A percentile compares a stretch with the other conserved stretches of the same genome.
Conservation (phyloP, 345 rosid species). For the Syzygium grande region DNA sequence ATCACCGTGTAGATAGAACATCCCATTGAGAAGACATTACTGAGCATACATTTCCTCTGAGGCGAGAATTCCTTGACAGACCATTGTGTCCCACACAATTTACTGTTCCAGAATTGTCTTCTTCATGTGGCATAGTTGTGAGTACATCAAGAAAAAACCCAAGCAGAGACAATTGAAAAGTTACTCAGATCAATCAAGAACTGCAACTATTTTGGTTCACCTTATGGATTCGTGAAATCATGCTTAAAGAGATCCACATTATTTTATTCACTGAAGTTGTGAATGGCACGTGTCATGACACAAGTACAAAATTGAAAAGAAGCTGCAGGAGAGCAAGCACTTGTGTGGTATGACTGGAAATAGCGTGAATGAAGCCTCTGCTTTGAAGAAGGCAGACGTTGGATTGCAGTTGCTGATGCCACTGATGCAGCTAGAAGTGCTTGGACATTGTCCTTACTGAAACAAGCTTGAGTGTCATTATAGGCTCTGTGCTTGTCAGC, state of each 20-base stretch:
- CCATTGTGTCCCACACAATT: too few relatives aligned
- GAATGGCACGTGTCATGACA: conserved; percentile 32
- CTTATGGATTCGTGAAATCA: neutral
- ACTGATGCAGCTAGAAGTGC: conserved; percentile 89
- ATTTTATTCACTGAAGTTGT: neutral
- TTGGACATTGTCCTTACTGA: conserved; percentile 92
- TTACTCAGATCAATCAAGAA: too few relatives aligned
- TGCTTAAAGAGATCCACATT: neutral
- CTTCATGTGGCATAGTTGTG: too few relatives aligned
- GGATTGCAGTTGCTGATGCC: conserved; percentile 89
- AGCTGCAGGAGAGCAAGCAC: conserved; percentile 77
- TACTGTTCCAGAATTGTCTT: too few relatives aligned
- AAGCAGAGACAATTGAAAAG: too few relatives aligned
- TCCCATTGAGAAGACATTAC: too few relatives aligned
- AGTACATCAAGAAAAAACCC: too few relatives aligned
- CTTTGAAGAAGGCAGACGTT: conserved; percentile 81
- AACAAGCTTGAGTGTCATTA: conserved; percentile 78
- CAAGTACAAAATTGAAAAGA: conserved; percentile 78
- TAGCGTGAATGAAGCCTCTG: conserved; percentile 91
- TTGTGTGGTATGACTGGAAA: conserved; percentile 91
- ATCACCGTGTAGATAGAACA: too few relatives aligned
- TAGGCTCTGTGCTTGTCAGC: conserved; percentile 86
- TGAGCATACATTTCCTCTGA: too few relatives aligned
- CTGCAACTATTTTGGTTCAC: neutral
- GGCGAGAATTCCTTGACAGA: too few relatives aligned